Percentiles rank a stretch among this genome's conserved stretches.
Evolutionary conservation across 2,329 filamentous ascomycete genomes (phyloP).

Genomic region (Microdochium bolleyi): DNA sequence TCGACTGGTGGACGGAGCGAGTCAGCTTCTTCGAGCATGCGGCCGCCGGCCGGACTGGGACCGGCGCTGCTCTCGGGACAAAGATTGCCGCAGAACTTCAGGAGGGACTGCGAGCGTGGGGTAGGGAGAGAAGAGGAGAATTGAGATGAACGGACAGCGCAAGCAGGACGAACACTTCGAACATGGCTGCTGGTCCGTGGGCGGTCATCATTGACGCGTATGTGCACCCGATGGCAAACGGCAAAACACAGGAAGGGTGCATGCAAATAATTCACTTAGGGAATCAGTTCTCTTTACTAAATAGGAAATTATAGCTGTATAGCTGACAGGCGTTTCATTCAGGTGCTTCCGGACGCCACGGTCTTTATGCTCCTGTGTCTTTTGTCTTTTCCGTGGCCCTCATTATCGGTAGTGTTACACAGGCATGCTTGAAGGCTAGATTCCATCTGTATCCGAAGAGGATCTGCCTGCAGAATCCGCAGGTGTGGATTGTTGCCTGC

Average conservation of each 20-base stretch:
- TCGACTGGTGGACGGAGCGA: conserved; percentile 52
- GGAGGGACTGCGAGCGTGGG: neutral
- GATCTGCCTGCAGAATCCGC: neutral
- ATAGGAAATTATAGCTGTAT: neutral
- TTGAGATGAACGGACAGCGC: neutral
- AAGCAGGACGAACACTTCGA: neutral
- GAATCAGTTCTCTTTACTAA: neutral
- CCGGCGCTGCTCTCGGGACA: neutral
- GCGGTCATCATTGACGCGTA: neutral
- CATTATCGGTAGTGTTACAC: neutral
- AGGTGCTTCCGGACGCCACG: neutral
- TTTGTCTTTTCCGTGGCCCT: neutral
- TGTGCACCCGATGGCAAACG: neutral
- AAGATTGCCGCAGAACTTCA: neutral
- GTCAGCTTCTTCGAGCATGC: conserved; percentile 54
- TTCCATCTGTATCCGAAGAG: neutral
- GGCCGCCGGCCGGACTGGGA: conserved; percentile 16
- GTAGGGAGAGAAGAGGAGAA: neutral
- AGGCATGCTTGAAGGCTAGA: neutral
- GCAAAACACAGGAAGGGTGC: neutral
- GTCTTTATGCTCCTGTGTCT: neutral
- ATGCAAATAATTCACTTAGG: neutral
- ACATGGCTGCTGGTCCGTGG: neutral
- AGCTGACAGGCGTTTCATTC: neutral
- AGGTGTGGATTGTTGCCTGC: neutral